Evolutionary conservation across 306 rosid species (phyloP).

Genomic region (Casuarina equisetifolia): DNA sequence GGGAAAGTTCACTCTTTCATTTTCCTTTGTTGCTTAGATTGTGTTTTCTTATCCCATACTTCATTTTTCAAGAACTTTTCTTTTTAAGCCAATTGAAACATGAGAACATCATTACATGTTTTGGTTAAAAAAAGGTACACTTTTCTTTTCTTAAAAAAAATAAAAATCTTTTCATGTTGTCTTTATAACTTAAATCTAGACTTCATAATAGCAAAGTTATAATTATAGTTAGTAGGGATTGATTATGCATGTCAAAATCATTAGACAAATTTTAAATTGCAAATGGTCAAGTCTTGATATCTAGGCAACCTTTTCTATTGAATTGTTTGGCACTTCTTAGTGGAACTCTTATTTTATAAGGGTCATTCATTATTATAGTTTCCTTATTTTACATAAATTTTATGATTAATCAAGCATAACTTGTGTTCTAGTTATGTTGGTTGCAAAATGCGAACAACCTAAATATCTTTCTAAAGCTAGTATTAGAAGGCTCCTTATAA

Average conservation of each 20-base stretch:
- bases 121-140: conserved; percentile 78
- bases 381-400: conserved; percentile 12
- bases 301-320: neutral
- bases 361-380: neutral
- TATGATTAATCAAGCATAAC: conserved; percentile 14
- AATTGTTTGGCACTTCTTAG: neutral
- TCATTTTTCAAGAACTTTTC: conserved; percentile 70
- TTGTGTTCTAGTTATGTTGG: conserved; percentile 28
- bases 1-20: conserved; percentile 3
- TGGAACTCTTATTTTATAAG: too few species aligned
- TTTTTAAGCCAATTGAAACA: conserved; percentile 91
- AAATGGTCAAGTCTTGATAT: neutral
- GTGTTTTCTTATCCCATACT: conserved; percentile 31
- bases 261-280: neutral
- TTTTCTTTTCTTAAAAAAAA: neutral
- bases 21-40: conserved; percentile 19
- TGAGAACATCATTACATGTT: conserved; percentile 85
- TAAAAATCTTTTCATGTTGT: neutral
- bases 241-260: neutral
- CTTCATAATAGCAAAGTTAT: neutral
- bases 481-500: conserved; percentile 82
- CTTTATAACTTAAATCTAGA: neutral
- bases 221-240: conserved; percentile 4
- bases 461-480: conserved; percentile 84
- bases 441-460: conserved; percentile 78